Evolutionary conservation across 495 filamentous ascomycete species (phyloP).

Genomic region (Tuber brumale): DNA sequence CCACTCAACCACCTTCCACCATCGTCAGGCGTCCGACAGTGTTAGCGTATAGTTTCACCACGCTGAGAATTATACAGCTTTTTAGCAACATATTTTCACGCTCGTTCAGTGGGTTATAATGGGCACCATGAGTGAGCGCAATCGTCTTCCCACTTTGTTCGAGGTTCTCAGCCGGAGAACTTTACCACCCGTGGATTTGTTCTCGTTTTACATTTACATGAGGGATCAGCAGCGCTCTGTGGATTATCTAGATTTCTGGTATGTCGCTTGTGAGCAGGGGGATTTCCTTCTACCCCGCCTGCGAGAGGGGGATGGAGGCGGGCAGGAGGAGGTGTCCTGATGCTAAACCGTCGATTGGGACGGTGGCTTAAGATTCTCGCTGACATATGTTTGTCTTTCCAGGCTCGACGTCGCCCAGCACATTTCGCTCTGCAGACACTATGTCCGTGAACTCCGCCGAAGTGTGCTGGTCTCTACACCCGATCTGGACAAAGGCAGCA

Average conservation of each 20-base stretch:
- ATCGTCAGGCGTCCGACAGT: background rate
- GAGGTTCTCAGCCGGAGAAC: constrained; percentile 91
- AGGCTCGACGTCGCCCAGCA: constrained; percentile 99
- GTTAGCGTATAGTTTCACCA: background rate
- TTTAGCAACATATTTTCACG: background rate
- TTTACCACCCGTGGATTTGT: constrained; percentile 86
- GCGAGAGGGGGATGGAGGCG: background rate
- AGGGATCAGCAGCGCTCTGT: constrained; percentile 94
- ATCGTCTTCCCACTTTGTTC: constrained; percentile 85
- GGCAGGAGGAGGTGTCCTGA: constrained; percentile 12
- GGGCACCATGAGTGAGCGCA: constrained; percentile 48
- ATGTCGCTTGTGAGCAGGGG: constrained; percentile 31
- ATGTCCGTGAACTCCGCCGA: constrained; percentile 87
- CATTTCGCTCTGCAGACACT: constrained; percentile 95
- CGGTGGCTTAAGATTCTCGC: background rate
- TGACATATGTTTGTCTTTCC: constrained; percentile 21
- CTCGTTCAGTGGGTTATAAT: constrained; percentile 8
- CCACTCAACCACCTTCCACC: background rate
- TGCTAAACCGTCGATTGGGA: background rate
- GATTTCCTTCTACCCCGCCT: constrained; percentile 9
- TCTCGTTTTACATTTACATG: constrained; percentile 99
- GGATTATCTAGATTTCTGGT: constrained; percentile 99
- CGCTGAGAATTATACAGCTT: background rate
- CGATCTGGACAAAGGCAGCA: constrained; percentile 77
- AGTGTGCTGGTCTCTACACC: constrained; percentile 91